phyloP scores from a whole-genome alignment of 352 stramenopile genomes.

The Lagenidium sp. region DNA sequence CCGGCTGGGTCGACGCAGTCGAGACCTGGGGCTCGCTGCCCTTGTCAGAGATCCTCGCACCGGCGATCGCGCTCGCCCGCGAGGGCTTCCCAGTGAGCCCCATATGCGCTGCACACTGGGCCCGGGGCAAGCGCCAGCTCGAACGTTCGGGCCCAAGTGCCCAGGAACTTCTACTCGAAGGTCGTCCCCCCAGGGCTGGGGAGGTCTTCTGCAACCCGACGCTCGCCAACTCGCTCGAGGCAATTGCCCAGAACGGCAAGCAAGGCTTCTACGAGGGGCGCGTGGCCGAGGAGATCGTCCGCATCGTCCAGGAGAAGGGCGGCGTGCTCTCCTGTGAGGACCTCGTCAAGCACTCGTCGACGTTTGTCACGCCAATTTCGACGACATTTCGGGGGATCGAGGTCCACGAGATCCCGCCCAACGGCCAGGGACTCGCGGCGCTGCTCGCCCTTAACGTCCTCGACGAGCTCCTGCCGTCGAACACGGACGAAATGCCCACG shows the following conservation, averaged over 20 bases:
- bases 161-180: conserved; percentile 49
- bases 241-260: conserved; percentile 83
- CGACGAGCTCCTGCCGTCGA: conserved; percentile 32
- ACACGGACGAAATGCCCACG: conserved; percentile 15
- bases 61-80: conserved; percentile 85
- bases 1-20: conserved; percentile 89
- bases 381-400: conserved; percentile 78
- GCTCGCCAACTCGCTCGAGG: conserved; percentile 76
- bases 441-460: conserved; percentile 94
- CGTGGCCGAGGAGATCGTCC: conserved; percentile 85
- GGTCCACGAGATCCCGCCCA: conserved; percentile 94
- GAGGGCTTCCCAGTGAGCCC: conserved; percentile 91
- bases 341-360: conserved; percentile 74
- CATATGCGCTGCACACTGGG: conserved; percentile 86
- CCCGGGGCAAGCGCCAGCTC: conserved; percentile 50
- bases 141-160: conserved; percentile 39
- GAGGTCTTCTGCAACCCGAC: conserved; percentile 87
- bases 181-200: conserved; percentile 38
- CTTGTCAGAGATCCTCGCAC: conserved; percentile 83
- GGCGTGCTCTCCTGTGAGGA: conserved; percentile 81
- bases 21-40: conserved; percentile 75
- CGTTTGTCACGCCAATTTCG: conserved; percentile 89
- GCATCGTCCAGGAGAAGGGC: conserved; percentile 50
- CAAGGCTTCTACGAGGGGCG: conserved; percentile 78
- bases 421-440: conserved; percentile 94